Evolutionary conservation across 140 eudicot species (phyloP), one percentile per base, ranked within the genome.

Genomic region (Erigeron philadelphicus): DNA sequence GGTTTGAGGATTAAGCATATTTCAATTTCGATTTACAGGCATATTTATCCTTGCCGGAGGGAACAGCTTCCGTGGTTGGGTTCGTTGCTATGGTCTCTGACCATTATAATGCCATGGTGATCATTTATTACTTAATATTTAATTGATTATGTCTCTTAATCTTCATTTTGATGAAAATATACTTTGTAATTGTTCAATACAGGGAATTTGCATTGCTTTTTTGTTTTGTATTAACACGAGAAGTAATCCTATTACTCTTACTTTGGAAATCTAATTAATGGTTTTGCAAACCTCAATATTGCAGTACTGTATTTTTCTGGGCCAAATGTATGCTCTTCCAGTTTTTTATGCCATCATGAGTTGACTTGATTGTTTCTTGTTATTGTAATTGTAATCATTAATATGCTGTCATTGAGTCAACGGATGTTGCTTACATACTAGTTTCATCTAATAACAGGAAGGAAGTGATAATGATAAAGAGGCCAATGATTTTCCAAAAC

Each of bases 41-140:
- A 40, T 90, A 90, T 80, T 76, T 90, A 70, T 90, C 95, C 46
- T 87, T 90, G 71, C 97, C 97, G 38, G 92, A 90, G 71, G 97
- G 97, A 41, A 90, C 95, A 68, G 97, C 97, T 73, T 90, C 97
- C 66, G 92, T 88, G 63, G 89, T 84, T 79, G 97, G 97, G 57
- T 76, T 90, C 72, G 79, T 84, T 44, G 97, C 97, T 25, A 90
- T 90, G 97, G 89, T 90, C 84, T 82, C 91, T 61, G 97, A 90
- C 79, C 86, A 87, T 82, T 90, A 84, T 79, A 78, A 86, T 81
- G 86, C 81, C 69, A 58, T 82, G 96, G 96, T 90, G 83, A 81
- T 83, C 71, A 64, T 66, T 58, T 66, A 53, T 57, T 21, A 64
- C 56, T 43, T 13, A 41, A 61, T 15, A 11, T 60, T 41, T 71